Base-by-base conservation (phyloP, 441 rosid species). In the Cnidoscolus chayamansa region DNA sequence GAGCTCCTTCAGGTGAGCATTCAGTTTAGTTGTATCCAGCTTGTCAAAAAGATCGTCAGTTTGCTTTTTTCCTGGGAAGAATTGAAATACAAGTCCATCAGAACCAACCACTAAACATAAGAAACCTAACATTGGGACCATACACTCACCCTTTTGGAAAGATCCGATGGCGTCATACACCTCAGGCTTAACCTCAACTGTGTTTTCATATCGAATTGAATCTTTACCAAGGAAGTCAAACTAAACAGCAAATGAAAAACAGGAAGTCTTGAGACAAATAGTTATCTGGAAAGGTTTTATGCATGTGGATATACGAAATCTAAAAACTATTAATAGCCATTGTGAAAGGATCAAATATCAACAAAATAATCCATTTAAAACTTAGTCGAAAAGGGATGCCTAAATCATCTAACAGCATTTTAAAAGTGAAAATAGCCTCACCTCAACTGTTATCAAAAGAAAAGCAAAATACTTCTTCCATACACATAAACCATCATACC, bases 181-280 rank as follows among this genome's bases (percentile, higher is more conserved):
- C 68, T 86, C 94, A 72, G 85, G 93, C 88, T 90, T 92, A 72
- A 96, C 98, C 71, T 90, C 98, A 53, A 96, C 98, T 4, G 96
- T 90, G 78, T 96, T 96, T 79, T 90, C 91, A 78, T 96, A 96
- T 75, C 91, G 88, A 78, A 96, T 93, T n/a, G 99, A 96, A 81
- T 96, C 99, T 86, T 96, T 96, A 90, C 98, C 99, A 43, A 96
- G 98, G 84, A 95, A 95, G 88, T 93, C 97, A 85, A 95, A 95
- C 99, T 95, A 91, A 82, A 84, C 47, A 71, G 76, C 59, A 72
- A 78, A 73, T 73, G n/a, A 72, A 30, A 40, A 35, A 37, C 43
- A 48, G n/a, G 20, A 40, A 10, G 35, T 19, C 43, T 72, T 54
- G 49, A 62, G 48, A 62, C 59, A 7, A 70, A 30, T 10, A 62